Conservation (phyloP, 2,329 filamentous ascomycete species). For the Nothophoma quercina region DNA sequence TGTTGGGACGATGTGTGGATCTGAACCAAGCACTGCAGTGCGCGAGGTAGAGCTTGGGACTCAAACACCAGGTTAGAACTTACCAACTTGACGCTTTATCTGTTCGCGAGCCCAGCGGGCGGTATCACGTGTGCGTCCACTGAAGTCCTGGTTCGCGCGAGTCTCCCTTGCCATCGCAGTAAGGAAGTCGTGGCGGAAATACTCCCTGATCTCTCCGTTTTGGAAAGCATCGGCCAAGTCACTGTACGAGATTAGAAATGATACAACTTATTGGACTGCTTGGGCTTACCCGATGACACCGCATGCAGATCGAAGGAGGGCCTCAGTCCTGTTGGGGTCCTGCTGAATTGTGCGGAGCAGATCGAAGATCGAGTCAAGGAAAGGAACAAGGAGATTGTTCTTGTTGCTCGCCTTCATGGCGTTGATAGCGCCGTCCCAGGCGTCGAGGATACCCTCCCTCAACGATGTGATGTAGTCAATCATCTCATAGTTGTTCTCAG, state of each 20-base stretch:
- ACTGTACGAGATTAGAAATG: conserved; percentile 61
- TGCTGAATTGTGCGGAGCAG: conserved; percentile 81
- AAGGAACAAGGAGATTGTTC: conserved; percentile 75
- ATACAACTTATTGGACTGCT: too few species aligned
- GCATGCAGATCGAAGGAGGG: conserved; percentile 91
- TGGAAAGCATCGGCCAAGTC: conserved; percentile 95
- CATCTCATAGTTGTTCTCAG: conserved; percentile 91
- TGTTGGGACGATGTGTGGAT: conserved; percentile 18
- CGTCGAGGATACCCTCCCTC: conserved; percentile 98
- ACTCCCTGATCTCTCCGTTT: conserved; percentile 81
- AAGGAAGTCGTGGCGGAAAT: conserved; percentile 92
- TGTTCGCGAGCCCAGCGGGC: conserved; percentile 97
- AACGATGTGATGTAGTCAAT: conserved; percentile 94
- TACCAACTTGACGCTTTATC: conserved; percentile 84
- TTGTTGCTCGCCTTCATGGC: conserved; percentile 87
- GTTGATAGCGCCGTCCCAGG: conserved; percentile 95
- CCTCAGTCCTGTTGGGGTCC: conserved; percentile 89
- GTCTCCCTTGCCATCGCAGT: conserved; percentile 90
- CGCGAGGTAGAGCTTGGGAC: conserved; percentile 1
- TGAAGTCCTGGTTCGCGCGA: conserved; percentile 86
- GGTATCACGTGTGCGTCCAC: conserved; percentile 85
- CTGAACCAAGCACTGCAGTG: background rate
- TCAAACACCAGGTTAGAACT: conserved; percentile 20
- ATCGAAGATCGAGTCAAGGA: conserved; percentile 84
- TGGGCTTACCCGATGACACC: conserved; percentile 88